Evolutionary conservation across 768 basidiomycete species (phyloP), one percentile per base, ranked within the genome.

Genomic region (Kwoniella botswanensis): DNA sequence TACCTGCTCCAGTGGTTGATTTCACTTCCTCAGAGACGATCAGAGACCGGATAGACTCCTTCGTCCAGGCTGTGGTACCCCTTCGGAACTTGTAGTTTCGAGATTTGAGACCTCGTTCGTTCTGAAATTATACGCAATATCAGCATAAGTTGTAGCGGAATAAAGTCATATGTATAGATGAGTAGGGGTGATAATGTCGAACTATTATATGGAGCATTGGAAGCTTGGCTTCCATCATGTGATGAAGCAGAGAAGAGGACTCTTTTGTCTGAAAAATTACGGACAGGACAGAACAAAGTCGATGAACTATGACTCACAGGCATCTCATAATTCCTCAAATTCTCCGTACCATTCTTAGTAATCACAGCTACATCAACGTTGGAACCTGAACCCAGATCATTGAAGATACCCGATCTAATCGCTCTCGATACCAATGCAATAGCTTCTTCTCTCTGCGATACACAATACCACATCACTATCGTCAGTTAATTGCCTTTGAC

Each of bases 281-380:
- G 4, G 29, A 22, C 35, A 26, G n/a, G 64, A 26, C 41, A 21
- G 9, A 13, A 59, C 4, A 0, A 29, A 56, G 57, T 29, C 9
- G 35, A 46, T 43, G 21, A 52, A 52, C 21, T 9, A 18, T 57
- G 2, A 82, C 83, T 75, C 53, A 75, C 84, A 74, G 97, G 97
- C 86, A 88, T 94, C 84, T 92, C 90, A 81, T 92, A 92, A 85
- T 98, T 98, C 72, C 97, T 88, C 70, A 98, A 86, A 92, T 92
- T 95, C 84, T 97, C 94, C 0, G 94, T 95, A 71, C 89, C 86
- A 59, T 87, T 85, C 56, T 91, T 90, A 4, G 93, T 94, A 85
- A 99, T 95, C 75, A 98, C 88, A 83, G 95, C 96, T 0, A 94
- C 96, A 83, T 99, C 97, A 78, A 98, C 89, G 82, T 99, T 98